These are phyloP conservation scores for Yarrowia sp. DNA, from an alignment of 805 yeast genomes.

Conservation along the genomic window DNA sequence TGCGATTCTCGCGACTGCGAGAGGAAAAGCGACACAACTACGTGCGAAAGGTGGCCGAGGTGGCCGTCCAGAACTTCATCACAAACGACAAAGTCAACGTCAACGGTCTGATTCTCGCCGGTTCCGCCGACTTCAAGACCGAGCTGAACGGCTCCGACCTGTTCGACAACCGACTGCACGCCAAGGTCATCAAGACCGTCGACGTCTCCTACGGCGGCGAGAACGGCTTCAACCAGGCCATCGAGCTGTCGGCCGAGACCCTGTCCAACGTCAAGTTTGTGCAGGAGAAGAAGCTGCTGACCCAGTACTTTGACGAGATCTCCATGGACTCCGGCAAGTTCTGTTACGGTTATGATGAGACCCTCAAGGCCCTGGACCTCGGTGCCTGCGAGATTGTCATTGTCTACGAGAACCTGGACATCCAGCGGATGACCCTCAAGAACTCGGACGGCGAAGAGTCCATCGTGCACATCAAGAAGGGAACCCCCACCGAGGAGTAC, in stretches of 20 bases:
- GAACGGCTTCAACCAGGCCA: conserved; percentile 99
- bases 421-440: conserved; percentile 77
- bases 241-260: conserved; percentile 95
- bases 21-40: conserved; percentile 99
- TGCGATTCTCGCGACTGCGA: conserved; percentile 98
- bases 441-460: conserved; percentile 78
- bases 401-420: conserved; percentile 88
- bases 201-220: conserved; percentile 99
- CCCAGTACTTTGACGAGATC: conserved; percentile 91
- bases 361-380: conserved; percentile 90
- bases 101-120: conserved; percentile 92
- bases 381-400: conserved; percentile 94
- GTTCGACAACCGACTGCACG: conserved; percentile 85
- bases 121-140: conserved; percentile 98
- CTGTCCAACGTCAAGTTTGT: conserved; percentile 95
- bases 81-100: conserved; percentile 93
- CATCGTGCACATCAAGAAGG: conserved; percentile 69
- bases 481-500: conserved; percentile 69
- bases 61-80: conserved; percentile 94
- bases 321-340: conserved; percentile 96
- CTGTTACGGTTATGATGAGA: conserved; percentile 97
- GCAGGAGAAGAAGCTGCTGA: conserved; percentile 94
- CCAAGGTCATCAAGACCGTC: conserved; percentile 85
- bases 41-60: conserved; percentile 97
- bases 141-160: conserved; percentile 90